Conservation (phyloP, 345 rosid species). For the Linum tenue region DNA sequence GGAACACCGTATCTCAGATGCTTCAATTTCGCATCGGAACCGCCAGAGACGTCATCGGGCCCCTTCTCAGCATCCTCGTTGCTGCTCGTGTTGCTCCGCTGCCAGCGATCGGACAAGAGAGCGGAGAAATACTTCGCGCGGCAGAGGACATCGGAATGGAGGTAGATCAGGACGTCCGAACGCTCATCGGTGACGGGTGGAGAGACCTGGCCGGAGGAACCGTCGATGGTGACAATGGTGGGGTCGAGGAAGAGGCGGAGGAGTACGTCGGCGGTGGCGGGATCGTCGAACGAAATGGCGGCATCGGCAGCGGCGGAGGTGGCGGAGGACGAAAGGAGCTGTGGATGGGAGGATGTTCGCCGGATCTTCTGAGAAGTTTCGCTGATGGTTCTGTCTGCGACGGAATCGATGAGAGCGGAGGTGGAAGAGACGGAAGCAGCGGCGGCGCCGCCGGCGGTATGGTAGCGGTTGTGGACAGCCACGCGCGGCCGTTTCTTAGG, state of each 20-base stretch:
- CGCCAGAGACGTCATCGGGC: background rate
- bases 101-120: slow-evolving; percentile 59
- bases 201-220: slow-evolving; percentile 6
- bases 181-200: slow-evolving; percentile 1
- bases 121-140: slow-evolving; percentile 58
- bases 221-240: slow-evolving; percentile 11
- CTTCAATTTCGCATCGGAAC: background rate
- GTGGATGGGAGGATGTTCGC: slow-evolving; percentile 25
- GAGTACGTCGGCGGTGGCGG: slow-evolving; percentile 40
- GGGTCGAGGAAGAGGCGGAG: slow-evolving; percentile 31
- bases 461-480: slow-evolving; percentile 12
- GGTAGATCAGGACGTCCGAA: slow-evolving; percentile 41
- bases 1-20: slow-evolving; percentile 26
- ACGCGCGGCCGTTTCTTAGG: slow-evolving; percentile 33
- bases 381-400: slow-evolving; percentile 16
- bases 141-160: slow-evolving; percentile 45
- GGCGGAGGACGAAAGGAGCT: background rate
- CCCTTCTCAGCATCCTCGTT: slow-evolving; percentile 1
- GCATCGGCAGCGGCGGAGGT: background rate
- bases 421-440: slow-evolving; percentile 26
- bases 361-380: slow-evolving; percentile 28
- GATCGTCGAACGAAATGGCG: slow-evolving; percentile 29
- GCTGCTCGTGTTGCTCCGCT: slow-evolving; percentile 1
- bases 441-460: slow-evolving; percentile 9
- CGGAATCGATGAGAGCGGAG: slow-evolving; percentile 12